These are phyloP conservation scores for Xenosphaeropsis pyriputrescens DNA, from an alignment of 2,329 filamentous ascomycete genomes.

Conservation along the genomic window DNA sequence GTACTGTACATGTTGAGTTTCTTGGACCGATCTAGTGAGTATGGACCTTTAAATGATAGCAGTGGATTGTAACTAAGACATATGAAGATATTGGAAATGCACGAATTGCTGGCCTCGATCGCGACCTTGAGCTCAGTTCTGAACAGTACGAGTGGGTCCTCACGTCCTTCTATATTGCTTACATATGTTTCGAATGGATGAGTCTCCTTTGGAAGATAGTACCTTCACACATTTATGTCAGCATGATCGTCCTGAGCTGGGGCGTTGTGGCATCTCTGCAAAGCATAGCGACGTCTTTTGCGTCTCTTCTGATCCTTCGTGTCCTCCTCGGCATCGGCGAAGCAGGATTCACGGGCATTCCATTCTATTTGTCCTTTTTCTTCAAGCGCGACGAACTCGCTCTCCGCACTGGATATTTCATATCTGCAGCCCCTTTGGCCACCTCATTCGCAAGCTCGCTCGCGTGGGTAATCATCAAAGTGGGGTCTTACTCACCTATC, in stretches of 20 bases:
- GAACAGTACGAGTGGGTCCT: constrained; percentile 45
- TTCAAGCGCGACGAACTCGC: constrained; percentile 60
- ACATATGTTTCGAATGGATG: constrained; percentile 53
- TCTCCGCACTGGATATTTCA: constrained; percentile 72
- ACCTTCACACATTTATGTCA: constrained; percentile 44
- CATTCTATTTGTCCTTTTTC: constrained; percentile 51
- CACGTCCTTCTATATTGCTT: constrained; percentile 45
- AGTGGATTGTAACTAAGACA: too few relatives aligned
- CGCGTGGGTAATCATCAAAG: constrained; percentile 62
- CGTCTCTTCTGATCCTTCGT: constrained; percentile 37
- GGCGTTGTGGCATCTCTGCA: constrained; percentile 67
- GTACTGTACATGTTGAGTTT: constrained; percentile 76
- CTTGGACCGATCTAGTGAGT: constrained; percentile 68
- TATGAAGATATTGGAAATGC: constrained; percentile 44
- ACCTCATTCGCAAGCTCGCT: constrained; percentile 70
- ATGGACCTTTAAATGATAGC: not conserved
- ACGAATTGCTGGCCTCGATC: constrained; percentile 47
- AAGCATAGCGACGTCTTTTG: constrained; percentile 47
- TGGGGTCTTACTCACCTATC: constrained; percentile 51
- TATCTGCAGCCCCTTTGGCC: constrained; percentile 67
- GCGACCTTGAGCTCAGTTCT: constrained; percentile 36
- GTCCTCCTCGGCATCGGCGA: constrained; percentile 46
- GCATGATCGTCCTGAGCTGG: constrained; percentile 59
- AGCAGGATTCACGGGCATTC: constrained; percentile 49
- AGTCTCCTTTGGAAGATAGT: constrained; percentile 43